Conservation (phyloP, 2,329 filamentous ascomycete genomes). For the Aureobasidium sp. region DNA sequence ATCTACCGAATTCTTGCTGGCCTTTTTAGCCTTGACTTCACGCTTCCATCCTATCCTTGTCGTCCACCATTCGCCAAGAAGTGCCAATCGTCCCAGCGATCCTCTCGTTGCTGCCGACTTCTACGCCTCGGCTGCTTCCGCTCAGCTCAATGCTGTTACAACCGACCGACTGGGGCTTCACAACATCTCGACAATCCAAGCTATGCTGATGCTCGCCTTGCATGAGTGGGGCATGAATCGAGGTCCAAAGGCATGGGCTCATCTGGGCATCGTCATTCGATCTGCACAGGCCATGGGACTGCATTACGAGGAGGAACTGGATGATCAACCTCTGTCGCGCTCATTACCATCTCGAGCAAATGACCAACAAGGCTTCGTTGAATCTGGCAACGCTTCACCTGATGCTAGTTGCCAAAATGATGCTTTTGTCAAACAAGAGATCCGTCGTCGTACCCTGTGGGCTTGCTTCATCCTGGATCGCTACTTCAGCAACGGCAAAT, state of each 20-base stretch:
- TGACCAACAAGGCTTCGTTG: not conserved
- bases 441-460: conserved; percentile 62
- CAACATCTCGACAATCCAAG: conserved; percentile 57
- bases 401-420: conserved; percentile 24
- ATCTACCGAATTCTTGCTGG: conserved; percentile 51
- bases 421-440: conserved; percentile 52
- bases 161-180: conserved; percentile 41
- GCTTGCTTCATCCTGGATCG: conserved; percentile 67
- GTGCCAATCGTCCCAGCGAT: conserved; percentile 37
- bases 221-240: conserved; percentile 63
- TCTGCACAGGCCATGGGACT: conserved; percentile 56
- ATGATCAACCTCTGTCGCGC: conserved; percentile 27
- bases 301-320: conserved; percentile 46
- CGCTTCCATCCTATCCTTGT: conserved; percentile 58
- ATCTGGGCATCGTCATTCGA: conserved; percentile 51
- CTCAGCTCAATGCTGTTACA: conserved; percentile 43
- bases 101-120: conserved; percentile 54
- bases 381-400: not conserved
- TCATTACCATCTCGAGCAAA: conserved; percentile 29
- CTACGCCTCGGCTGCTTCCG: conserved; percentile 52
- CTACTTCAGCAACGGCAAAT: conserved; percentile 57
- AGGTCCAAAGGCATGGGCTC: conserved; percentile 57
- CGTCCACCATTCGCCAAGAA: conserved; percentile 46
- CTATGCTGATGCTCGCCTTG: conserved; percentile 60
- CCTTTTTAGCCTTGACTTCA: conserved; percentile 60